Evolutionary conservation across 2,329 filamentous ascomycete genomes (phyloP).

Genomic region (Hypoxylon sp.): DNA sequence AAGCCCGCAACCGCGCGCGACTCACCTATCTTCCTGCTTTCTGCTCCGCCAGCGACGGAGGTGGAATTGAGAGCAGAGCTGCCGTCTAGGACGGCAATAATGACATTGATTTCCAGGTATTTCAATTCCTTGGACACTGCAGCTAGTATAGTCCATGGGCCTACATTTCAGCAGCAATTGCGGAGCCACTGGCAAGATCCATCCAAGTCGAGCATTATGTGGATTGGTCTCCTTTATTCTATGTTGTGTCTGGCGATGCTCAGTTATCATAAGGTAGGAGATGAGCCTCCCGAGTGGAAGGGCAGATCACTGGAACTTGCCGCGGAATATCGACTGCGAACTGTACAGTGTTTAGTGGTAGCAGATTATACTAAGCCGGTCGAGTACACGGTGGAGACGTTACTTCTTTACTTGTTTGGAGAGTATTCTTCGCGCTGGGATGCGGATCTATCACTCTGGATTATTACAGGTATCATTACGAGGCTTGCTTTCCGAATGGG

Average conservation of each 20-base stretch:
- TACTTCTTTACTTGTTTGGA: conserved; percentile 80
- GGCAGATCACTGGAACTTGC: conserved; percentile 72
- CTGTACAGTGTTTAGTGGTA: conserved; percentile 81
- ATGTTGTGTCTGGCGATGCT: conserved; percentile 82
- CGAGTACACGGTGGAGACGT: conserved; percentile 81
- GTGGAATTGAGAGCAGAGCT: conserved; percentile 83
- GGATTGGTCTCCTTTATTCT: conserved; percentile 81
- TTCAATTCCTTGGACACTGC: conserved; percentile 84
- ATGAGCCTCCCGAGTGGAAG: conserved; percentile 83
- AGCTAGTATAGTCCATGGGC: conserved; percentile 83
- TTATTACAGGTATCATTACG: conserved; percentile 68
- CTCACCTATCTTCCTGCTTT: conserved; percentile 83
- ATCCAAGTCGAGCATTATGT: conserved; percentile 78
- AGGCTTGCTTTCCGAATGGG: conserved; percentile 76
- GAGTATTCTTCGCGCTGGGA: conserved; percentile 81
- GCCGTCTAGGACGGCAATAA: conserved; percentile 84
- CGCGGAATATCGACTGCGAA: conserved; percentile 75
- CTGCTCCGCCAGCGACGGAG: conserved; percentile 77
- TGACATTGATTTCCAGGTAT: conserved; percentile 87
- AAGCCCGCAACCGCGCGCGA: conserved; percentile 71
- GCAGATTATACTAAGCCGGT: conserved; percentile 82
- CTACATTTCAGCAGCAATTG: conserved; percentile 84
- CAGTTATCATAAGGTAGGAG: conserved; percentile 82
- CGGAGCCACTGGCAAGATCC: conserved; percentile 77
- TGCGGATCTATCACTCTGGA: conserved; percentile 75